Evolutionary conservation across 805 yeast species (phyloP).

Genomic region (Hanseniaspora lindneri): DNA sequence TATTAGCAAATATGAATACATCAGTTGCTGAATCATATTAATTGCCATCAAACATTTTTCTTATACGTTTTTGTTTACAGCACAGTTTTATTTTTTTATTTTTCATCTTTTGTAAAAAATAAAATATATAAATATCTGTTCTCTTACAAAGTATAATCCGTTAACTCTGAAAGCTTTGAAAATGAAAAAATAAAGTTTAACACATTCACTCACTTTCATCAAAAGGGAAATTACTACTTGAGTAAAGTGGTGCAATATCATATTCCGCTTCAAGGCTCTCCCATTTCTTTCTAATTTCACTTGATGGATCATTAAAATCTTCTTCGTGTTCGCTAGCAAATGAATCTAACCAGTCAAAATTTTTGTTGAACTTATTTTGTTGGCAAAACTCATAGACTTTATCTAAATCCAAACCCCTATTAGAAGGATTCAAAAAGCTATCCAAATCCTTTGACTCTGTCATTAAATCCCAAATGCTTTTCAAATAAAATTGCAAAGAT

Average conservation of each 20-base stretch:
- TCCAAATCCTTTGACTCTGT: slow-evolving; percentile 33
- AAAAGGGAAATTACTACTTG: background rate
- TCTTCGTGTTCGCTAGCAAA: slow-evolving; percentile 30
- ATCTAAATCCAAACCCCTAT: slow-evolving; percentile 18
- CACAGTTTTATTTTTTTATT: too few species aligned
- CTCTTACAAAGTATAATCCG: slow-evolving; percentile 51
- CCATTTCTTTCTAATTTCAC: slow-evolving; percentile 29
- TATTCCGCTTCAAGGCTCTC: slow-evolving; percentile 29
- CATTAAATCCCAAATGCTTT: slow-evolving; percentile 44
- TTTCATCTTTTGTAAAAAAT: too few species aligned
- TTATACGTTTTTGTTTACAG: too few species aligned
- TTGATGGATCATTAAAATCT: slow-evolving; percentile 25
- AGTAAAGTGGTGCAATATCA: slow-evolving; percentile 25
- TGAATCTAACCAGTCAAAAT: slow-evolving; percentile 33
- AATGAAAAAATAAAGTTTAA: too few species aligned
- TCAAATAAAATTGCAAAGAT: slow-evolving; percentile 60
- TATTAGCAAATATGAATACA: background rate
- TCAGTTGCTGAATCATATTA: background rate
- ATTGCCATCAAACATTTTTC: background rate
- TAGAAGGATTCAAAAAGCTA: slow-evolving; percentile 20
- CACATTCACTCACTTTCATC: slow-evolving; percentile 15
- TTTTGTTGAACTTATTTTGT: slow-evolving; percentile 20
- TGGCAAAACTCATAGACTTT: background rate
- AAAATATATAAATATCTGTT: background rate
- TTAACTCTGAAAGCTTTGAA: too few species aligned